These are phyloP conservation scores for Kuraishia molischiana DNA, from an alignment of 805 yeast genomes.

Conservation along the genomic window DNA sequence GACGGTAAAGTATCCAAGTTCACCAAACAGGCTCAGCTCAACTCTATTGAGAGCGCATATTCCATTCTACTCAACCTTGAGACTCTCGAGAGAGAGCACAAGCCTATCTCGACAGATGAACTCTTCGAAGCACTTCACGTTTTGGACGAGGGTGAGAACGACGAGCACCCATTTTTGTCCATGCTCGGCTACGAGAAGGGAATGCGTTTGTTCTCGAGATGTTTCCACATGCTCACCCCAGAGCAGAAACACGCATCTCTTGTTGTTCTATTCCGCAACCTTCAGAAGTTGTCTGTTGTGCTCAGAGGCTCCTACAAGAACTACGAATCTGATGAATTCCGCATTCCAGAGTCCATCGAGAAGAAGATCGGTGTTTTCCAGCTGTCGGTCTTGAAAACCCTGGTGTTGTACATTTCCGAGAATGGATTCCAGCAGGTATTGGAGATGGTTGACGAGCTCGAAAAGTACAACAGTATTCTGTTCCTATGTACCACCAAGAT, in stretches of 20 bases:
- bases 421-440: constrained; percentile 73
- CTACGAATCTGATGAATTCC: constrained; percentile 30
- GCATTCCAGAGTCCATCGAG: constrained; percentile 40
- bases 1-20: constrained; percentile 7
- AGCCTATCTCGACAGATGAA: constrained; percentile 31
- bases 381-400: constrained; percentile 69
- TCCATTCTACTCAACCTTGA: constrained; percentile 72
- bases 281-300: constrained; percentile 71
- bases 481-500: constrained; percentile 63
- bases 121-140: constrained; percentile 78
- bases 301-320: constrained; percentile 71
- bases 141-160: constrained; percentile 42
- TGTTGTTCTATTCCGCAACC: constrained; percentile 68
- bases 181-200: constrained; percentile 80
- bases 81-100: constrained; percentile 55
- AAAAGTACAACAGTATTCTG: constrained; percentile 61
- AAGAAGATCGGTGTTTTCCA: constrained; percentile 72
- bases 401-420: constrained; percentile 77
- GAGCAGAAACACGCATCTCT: constrained; percentile 72
- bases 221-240: constrained; percentile 69
- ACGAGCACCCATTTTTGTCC: constrained; percentile 73
- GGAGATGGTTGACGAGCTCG: constrained; percentile 59
- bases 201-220: constrained; percentile 79
- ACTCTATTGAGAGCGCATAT: constrained; percentile 70
- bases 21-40: constrained; percentile 33